Percentiles rank a stretch among this genome's conserved stretches.
phyloP scores from a whole-genome alignment of 805 yeast species.

The Ogataea henricii region DNA sequence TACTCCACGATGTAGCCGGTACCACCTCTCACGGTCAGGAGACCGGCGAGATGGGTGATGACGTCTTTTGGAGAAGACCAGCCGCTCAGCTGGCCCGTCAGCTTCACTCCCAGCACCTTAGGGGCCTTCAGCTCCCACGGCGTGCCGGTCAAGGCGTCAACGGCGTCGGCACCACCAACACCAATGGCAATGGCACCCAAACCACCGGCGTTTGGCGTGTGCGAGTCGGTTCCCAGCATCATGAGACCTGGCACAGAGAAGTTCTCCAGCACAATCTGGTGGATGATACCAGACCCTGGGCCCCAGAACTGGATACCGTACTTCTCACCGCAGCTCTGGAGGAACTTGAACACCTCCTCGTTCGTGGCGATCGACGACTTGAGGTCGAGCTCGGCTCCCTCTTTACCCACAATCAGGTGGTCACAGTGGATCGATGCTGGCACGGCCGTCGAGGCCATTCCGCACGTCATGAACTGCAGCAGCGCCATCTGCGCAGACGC shows the following conservation, averaged over 20 bases:
- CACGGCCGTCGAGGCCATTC: constrained; percentile 86
- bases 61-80: constrained; percentile 98
- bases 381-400: constrained; percentile 86
- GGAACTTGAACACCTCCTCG: constrained; percentile 93
- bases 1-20: constrained; percentile 96
- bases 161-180: constrained; percentile 99
- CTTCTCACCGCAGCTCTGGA: constrained; percentile 87
- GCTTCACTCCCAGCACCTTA: constrained; percentile 89
- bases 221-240: constrained; percentile 96
- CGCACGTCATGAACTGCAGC: constrained; percentile 95
- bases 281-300: constrained; percentile 98
- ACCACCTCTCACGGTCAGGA: constrained; percentile 96
- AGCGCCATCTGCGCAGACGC: constrained; percentile 99
- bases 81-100: constrained; percentile 88
- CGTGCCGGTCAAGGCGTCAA: constrained; percentile 90
- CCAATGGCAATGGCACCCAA: constrained; percentile 97
- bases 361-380: constrained; percentile 83
- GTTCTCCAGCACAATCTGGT: constrained; percentile 94
- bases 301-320: constrained; percentile 98
- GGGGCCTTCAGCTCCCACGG: constrained; percentile 99
- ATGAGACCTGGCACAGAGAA: constrained; percentile 97
- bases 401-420: constrained; percentile 94
- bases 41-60: constrained; percentile 89
- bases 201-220: constrained; percentile 98
- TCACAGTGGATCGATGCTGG: constrained; percentile 98